A percentile compares a stretch with the other conserved stretches of the same genome.
These are phyloP conservation scores for Aspergillus vadensis DNA, from an alignment of 2,329 filamentous ascomycete species.

Conservation along the genomic window DNA sequence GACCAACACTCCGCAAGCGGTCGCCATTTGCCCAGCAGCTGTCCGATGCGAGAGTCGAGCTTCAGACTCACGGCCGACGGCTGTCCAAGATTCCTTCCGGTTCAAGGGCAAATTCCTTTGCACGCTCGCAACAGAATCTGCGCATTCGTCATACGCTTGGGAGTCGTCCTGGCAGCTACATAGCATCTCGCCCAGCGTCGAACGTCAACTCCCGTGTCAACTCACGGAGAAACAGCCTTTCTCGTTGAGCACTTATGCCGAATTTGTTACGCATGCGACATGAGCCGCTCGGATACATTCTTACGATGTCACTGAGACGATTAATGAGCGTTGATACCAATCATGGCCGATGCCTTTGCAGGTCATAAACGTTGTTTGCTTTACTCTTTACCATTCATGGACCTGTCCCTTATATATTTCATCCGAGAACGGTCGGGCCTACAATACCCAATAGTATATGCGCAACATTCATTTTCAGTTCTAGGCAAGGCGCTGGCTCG, in stretches of 20 bases:
- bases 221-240: slow-evolving; percentile 34
- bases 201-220: slow-evolving; percentile 33
- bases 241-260: slow-evolving; percentile 6
- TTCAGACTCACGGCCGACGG: slow-evolving; percentile 33
- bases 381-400: not conserved
- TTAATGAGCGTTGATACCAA: slow-evolving; percentile 9
- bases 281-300: not conserved
- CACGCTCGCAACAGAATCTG: slow-evolving; percentile 42
- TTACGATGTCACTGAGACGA: slow-evolving; percentile 9
- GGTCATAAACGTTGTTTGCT: slow-evolving; percentile 4
- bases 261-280: not conserved
- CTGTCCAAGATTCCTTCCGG: slow-evolving; percentile 38
- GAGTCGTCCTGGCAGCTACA: slow-evolving; percentile 38
- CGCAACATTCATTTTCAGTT: not conserved
- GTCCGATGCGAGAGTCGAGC: slow-evolving; percentile 46
- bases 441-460: no score
- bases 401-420: not conserved
- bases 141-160: slow-evolving; percentile 39
- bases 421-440: not conserved
- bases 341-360: not conserved
- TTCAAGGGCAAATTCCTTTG: slow-evolving; percentile 42
- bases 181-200: slow-evolving; percentile 36
- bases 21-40: slow-evolving; percentile 68
- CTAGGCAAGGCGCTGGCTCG: not conserved
- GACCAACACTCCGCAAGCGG: slow-evolving; percentile 59